Evolutionary conservation across 2,329 filamentous ascomycete genomes (phyloP), one percentile per base, ranked within the genome.

Genomic region (Penicillium concentricum): DNA sequence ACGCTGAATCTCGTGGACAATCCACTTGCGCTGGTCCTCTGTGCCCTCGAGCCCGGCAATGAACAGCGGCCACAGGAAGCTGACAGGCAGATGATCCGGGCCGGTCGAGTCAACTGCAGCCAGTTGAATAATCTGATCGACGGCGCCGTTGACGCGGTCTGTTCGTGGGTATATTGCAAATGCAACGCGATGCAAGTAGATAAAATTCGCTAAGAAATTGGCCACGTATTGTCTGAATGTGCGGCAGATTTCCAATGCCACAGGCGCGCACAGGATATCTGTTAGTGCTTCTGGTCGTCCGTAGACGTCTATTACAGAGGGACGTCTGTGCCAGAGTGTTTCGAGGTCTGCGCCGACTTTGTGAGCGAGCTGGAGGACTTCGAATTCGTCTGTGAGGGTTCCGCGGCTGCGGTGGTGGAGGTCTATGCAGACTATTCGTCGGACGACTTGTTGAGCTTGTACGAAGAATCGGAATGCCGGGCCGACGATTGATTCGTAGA

Each of bases 121-220:
- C 24, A 74, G 59, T 35, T 72, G 67, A n/a, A 74, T 71, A 38
- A 74, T 74, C 51, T 72, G 64, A 39, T 71, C 66, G 5, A 74
- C 71, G 9, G 71, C 71, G 5, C 69, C 66, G 34, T 72, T 69
- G 42, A 74, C 72, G 1, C 69, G 67, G 45, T 73, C 72, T 10
- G 72, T 74, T 7, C 72, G 69, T 3, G 71, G 72, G 37, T 74
- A 74, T 15, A 74, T 74, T 16, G 70, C 70, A 51, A 74, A 74
- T 7, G 72, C 72, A 8, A 74, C 72, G 1, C 72, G 69, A 51
- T 73, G 72, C 26, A 74, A 59, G 49, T 74, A 73, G 20, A 74
- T 71, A 18, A 73, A 74, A 12, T 67, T 70, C 12, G 72, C 69
- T 7, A 74, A 63, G 44, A 74, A 74, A 38, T 69, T 72, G 43